Evolutionary conservation across 345 rosid genomes (phyloP).

Genomic region (Lepidium sativum): DNA sequence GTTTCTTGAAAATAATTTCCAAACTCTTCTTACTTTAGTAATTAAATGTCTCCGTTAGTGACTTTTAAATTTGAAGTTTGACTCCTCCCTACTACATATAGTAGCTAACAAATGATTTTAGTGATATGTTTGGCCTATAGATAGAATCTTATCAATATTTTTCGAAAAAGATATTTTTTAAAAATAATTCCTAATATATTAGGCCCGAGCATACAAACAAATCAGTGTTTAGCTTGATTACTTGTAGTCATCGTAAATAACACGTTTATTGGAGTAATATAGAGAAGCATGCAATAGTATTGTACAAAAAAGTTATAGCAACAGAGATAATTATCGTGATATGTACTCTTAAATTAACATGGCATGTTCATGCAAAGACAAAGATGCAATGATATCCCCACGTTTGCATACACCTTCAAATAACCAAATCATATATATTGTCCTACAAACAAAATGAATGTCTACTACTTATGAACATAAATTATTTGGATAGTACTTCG

Average conservation of each 20-base stretch:
- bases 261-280: conserved; percentile 8
- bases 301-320: conserved; percentile 24
- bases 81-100: no score
- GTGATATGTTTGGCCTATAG: no score
- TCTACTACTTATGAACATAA: conserved; percentile 9
- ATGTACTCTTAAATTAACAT: conserved; percentile 17
- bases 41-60: no score
- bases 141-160: no score
- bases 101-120: no score
- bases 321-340: conserved; percentile 10
- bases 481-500: conserved; percentile 21
- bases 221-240: not conserved
- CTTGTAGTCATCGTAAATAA: not conserved
- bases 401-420: conserved; percentile 18
- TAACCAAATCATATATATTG: conserved; percentile 8
- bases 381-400: conserved; percentile 23
- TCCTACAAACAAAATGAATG: conserved; percentile 15
- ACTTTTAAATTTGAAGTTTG: no score
- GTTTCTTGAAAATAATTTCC: no score
- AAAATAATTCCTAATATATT: not conserved
- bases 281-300: conserved; percentile 24
- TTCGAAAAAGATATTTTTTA: no score
- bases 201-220: not conserved
- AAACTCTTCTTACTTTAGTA: no score
- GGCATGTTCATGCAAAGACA: conserved; percentile 26